A percentile compares a stretch with the other conserved stretches of the same genome.
Evolutionary conservation across 2,329 filamentous ascomycete genomes (phyloP).

Genomic region (Colletotrichum limetticola): DNA sequence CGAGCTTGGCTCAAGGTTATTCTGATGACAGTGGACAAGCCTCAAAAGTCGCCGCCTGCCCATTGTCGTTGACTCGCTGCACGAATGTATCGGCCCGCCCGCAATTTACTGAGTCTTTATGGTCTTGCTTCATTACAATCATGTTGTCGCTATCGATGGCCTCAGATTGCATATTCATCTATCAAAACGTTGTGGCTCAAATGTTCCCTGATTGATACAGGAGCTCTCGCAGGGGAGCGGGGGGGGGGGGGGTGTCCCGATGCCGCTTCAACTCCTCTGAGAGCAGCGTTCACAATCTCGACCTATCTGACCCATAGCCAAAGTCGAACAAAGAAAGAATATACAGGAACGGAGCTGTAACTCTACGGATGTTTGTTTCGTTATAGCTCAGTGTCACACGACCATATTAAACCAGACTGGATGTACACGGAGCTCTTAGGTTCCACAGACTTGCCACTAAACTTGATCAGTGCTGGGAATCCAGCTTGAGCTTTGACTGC

Average conservation of each 20-base stretch:
- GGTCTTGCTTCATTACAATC: not conserved
- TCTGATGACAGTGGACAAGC: not conserved
- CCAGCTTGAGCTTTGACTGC: too few relatives aligned
- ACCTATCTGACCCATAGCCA: not conserved
- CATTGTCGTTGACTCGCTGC: not conserved
- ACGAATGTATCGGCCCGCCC: not conserved
- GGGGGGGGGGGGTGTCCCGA: too few relatives aligned
- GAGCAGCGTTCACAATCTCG: not conserved
- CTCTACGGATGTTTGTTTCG: too few relatives aligned
- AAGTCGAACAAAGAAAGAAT: too few relatives aligned
- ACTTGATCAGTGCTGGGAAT: too few relatives aligned
- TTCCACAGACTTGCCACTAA: too few relatives aligned
- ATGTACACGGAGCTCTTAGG: too few relatives aligned
- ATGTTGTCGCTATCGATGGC: not conserved
- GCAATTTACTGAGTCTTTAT: not conserved
- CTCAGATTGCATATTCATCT: not conserved
- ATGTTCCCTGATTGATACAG: not conserved
- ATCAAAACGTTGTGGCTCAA: not conserved
- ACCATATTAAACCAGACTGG: too few relatives aligned
- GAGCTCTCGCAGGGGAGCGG: not conserved
- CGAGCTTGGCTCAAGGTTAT: not conserved
- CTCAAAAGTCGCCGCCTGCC: not conserved
- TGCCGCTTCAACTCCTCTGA: not conserved
- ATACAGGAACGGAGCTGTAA: too few relatives aligned
- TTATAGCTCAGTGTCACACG: too few relatives aligned